Percentiles rank a stretch among this genome's conserved stretches.
phyloP scores from a whole-genome alignment of 2,329 filamentous ascomycete genomes.

The Phialophora macrospora region DNA sequence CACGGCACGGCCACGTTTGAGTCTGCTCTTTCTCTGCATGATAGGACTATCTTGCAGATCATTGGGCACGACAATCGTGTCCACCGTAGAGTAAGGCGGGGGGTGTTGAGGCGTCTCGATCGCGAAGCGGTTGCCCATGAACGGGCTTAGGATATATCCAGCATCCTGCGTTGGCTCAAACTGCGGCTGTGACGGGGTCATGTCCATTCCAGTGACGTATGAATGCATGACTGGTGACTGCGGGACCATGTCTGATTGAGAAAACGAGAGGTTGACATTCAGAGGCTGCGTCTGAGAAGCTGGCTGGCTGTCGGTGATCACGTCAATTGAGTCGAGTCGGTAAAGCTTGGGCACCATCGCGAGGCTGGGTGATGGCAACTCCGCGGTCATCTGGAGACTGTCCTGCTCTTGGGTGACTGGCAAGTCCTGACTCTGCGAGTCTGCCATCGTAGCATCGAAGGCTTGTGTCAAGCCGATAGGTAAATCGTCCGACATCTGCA shows the following conservation, averaged over 20 bases:
- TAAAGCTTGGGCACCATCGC: slow-evolving; percentile 62
- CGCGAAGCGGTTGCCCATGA: slow-evolving; percentile 70
- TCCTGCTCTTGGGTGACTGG: slow-evolving; percentile 50
- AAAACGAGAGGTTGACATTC: slow-evolving; percentile 61
- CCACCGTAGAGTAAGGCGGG: slow-evolving; percentile 67
- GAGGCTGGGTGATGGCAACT: slow-evolving; percentile 57
- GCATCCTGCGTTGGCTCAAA: slow-evolving; percentile 77
- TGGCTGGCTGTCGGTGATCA: slow-evolving; percentile 62
- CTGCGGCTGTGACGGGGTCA: slow-evolving; percentile 42
- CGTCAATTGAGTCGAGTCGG: slow-evolving; percentile 65
- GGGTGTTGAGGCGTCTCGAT: slow-evolving; percentile 49
- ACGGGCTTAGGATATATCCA: slow-evolving; percentile 75
- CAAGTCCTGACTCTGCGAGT: slow-evolving; percentile 46
- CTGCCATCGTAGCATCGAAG: slow-evolving; percentile 86
- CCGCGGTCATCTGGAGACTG: slow-evolving; percentile 57
- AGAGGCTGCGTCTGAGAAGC: slow-evolving; percentile 48
- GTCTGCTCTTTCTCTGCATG: slow-evolving; percentile 61
- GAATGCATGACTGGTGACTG: slow-evolving; percentile 30
- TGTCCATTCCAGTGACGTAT: slow-evolving; percentile 37
- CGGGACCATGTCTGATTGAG: slow-evolving; percentile 60
- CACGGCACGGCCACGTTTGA: slow-evolving; percentile 53
- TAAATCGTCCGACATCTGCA: slow-evolving; percentile 57
- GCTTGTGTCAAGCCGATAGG: slow-evolving; percentile 81
- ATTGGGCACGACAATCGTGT: slow-evolving; percentile 65
- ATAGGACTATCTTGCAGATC: slow-evolving; percentile 66